Evolutionary conservation across 1,139 yeast genomes (phyloP).

Genomic region (Tardiomyces depauwii): DNA sequence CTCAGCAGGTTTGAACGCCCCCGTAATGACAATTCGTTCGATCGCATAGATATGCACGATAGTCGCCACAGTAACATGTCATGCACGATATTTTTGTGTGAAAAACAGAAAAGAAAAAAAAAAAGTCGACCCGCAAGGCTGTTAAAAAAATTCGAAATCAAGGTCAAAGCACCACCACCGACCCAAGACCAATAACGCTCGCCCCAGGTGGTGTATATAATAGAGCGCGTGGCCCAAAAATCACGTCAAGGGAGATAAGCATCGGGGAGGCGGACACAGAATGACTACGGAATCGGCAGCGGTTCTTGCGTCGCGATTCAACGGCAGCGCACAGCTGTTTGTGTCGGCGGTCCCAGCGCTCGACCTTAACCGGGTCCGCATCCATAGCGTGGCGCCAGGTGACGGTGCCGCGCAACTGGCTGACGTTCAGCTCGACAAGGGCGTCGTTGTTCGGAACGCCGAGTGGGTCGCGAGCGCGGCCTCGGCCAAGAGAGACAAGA

Average conservation of each 20-base stretch:
- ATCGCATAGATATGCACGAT: no score
- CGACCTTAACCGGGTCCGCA: conserved; percentile 63
- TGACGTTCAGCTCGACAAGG: conserved; percentile 44
- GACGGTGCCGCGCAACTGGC: conserved; percentile 27
- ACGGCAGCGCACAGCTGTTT: conserved; percentile 44
- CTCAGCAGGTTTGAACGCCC: no score
- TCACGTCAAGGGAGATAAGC: background rate
- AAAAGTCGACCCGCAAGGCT: conserved; percentile 1
- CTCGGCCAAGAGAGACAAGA: conserved; percentile 24
- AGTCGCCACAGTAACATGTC: no score
- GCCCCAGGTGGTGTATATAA: no score
- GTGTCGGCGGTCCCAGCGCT: conserved; percentile 63
- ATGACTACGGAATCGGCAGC: conserved; percentile 4
- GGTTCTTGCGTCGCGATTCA: conserved; percentile 31
- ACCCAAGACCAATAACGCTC: no score
- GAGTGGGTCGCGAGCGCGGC: conserved; percentile 2
- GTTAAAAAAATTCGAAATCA: no score
- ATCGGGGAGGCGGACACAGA: background rate
- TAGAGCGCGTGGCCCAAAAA: no score
- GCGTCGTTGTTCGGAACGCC: conserved; percentile 45
- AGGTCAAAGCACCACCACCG: no score
- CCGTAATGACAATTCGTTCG: no score
- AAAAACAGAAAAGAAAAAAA: background rate
- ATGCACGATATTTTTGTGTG: background rate
- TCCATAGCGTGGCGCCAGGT: conserved; percentile 41